Conservation (phyloP, 129 eudicot genomes). For the Dittrichia graveolens region DNA sequence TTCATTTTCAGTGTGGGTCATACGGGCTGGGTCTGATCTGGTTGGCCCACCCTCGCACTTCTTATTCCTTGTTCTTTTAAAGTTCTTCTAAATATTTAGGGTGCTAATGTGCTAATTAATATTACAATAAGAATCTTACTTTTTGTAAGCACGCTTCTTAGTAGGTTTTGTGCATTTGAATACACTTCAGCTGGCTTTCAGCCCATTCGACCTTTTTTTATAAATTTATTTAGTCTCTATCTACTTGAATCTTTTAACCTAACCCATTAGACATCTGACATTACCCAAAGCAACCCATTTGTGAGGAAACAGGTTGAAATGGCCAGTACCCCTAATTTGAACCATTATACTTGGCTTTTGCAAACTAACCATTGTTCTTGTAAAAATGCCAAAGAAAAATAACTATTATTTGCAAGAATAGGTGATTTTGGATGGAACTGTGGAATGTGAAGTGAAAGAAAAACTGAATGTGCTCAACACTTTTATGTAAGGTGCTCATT, state of each 20-base stretch:
- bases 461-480: neutral
- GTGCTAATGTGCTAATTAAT: too few relatives aligned
- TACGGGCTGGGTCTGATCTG: neutral
- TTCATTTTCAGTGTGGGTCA: neutral
- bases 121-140: neutral
- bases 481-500: neutral
- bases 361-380: neutral
- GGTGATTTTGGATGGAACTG: neutral
- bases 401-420: slow-evolving; percentile 7
- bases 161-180: neutral
- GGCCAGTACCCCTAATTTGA: neutral
- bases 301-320: neutral
- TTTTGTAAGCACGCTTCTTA: neutral
- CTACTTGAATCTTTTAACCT: neutral
- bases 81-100: too few relatives aligned
- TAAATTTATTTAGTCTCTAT: neutral
- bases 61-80: too few relatives aligned
- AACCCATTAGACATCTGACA: neutral
- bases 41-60: neutral
- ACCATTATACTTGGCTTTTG: neutral
- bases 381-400: neutral
- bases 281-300: neutral
- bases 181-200: neutral
- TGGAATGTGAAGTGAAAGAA: neutral
- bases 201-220: neutral